These are phyloP conservation scores for Erythrobasidium hasegawianum DNA, from an alignment of 1,284 basidiomycete species.

Conservation along the genomic window DNA sequence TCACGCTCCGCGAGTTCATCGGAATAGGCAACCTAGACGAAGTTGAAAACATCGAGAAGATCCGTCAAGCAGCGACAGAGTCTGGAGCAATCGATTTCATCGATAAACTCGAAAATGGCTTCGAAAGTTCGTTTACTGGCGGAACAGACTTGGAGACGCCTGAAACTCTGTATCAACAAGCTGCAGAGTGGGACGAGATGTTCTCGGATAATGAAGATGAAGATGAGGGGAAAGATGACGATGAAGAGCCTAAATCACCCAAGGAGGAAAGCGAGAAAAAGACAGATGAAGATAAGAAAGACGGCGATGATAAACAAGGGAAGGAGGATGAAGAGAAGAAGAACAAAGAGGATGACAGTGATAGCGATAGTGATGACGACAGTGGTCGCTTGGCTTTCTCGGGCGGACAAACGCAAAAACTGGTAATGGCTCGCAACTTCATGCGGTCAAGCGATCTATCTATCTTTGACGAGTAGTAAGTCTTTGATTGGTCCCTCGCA, in stretches of 20 bases:
- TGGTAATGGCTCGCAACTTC: conserved; percentile 27
- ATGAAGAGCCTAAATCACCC: neutral
- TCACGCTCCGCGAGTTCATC: conserved; percentile 30
- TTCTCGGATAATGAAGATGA: conserved; percentile 25
- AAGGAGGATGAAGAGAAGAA: neutral
- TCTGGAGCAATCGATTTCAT: conserved; percentile 32
- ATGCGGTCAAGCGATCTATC: conserved; percentile 24
- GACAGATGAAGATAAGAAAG: too few relatives aligned
- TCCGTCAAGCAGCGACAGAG: conserved; percentile 29
- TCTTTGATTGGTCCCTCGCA: neutral
- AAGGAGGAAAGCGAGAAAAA: neutral
- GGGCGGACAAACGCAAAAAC: conserved; percentile 22
- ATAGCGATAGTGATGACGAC: too few relatives aligned
- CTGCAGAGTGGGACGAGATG: conserved; percentile 21
- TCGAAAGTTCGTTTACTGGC: conserved; percentile 27
- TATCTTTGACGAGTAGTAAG: conserved; percentile 33
- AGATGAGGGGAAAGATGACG: conserved; percentile 24
- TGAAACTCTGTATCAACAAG: conserved; percentile 20
- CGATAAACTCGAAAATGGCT: conserved; percentile 28
- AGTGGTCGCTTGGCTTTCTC: conserved; percentile 22
- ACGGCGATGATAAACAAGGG: neutral
- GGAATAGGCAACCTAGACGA: conserved; percentile 25
- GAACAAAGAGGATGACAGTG: conserved; percentile 10
- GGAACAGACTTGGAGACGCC: conserved; percentile 11
- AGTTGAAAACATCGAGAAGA: conserved; percentile 27